Base-by-base conservation (phyloP, 192 early-diverging fungal species). In the Coemansia sp. region DNA sequence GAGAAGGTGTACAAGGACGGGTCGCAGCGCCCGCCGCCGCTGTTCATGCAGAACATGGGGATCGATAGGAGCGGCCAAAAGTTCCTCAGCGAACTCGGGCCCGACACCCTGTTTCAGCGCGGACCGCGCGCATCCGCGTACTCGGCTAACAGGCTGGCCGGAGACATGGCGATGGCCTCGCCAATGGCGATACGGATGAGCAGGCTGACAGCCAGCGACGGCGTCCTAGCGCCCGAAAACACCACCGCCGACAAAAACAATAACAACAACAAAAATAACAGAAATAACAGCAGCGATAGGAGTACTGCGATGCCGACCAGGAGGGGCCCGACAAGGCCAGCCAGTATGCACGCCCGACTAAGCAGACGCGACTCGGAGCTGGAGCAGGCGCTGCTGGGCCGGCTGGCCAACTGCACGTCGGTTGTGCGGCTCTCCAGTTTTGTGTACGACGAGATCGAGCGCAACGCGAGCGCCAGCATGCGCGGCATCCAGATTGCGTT, bases 61-160 rank as follows among this genome's bases (percentile, higher is more conserved):
- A 63, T 58, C 8, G 49, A 48, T 15, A 67, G 63, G 16, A 6
- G 21, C 7, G 58, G 41, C 1, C 37, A 38, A 44, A 60, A 74
- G 18, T 69, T 75, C 16, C 45, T 70, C 9, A 52, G 71, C 3
- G 63, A 70, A 5, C 63, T 80, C 11, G 50, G 59, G 5, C 73
- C 78, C 32, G 63, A 63, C 11, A 41, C 58, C 6, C 63, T 80
- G 38, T 80, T 80, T 26, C 32, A 72, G 39, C 10, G 40, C 1
- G 78, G 78, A 19, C 73, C 69, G 7, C 66, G 57, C 12, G 37
- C 69, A 23, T 80, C 78, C 18, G 69, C 69, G 7, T 75, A 64
- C 32, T 75, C 78, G 0, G 78, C 78, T 0, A 69, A 69, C 15
- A 52, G 56, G n/a, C 63, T 80, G 42, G 47, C 32, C 0, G 63